Base-by-base conservation (phyloP, 2,329 filamentous ascomycete species). In the Beauveria australis region DNA sequence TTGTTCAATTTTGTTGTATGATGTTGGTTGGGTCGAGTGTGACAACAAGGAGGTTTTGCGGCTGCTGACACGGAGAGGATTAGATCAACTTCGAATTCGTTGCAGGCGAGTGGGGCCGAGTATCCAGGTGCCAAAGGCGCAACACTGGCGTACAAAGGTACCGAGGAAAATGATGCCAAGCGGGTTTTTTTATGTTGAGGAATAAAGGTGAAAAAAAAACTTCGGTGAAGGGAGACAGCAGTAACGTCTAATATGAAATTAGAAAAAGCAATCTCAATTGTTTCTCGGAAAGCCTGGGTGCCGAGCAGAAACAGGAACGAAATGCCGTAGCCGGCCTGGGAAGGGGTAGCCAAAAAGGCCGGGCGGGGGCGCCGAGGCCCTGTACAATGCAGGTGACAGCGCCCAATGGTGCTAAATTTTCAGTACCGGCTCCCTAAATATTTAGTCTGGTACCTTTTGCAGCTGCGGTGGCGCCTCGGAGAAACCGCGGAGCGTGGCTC, bases 1-100 rank as follows among this genome's bases (percentile, higher is more conserved):
- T 41, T 51, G 46, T 7, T 43, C 14, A 10, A 22, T 24, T 33
- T 19, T 22, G 14, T 22, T 57, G 54, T 24, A 28, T 10, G 40
- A 22, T 19, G 41, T 10, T 18, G 26, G 22, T 40, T 37, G 40
- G 43, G 18, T 43, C 18, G n/a, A 24, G 30, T 26, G 16, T 24
- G 26, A 18, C 22, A 28, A 14, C 22, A 37, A 48, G 33, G 46
- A 51, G 46, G 46, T 28, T 49, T 40, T 49, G 43, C 28, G n/a
- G 22, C 30, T 16, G 46, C 44, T n/a, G 54, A 40, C 33, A 24
- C 24, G 22, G 33, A 30, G 49, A 43, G 55, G 51, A 58, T 58
- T 37, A 58, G 55, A 58, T 58, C 43, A 47, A 58, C 51, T 58
- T 51, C 46, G 46, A 58, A 28, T 43, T 28, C 33, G 55, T 51